phyloP scores from a whole-genome alignment of 2,329 filamentous ascomycete species.

The Penicillium sumatraense region DNA sequence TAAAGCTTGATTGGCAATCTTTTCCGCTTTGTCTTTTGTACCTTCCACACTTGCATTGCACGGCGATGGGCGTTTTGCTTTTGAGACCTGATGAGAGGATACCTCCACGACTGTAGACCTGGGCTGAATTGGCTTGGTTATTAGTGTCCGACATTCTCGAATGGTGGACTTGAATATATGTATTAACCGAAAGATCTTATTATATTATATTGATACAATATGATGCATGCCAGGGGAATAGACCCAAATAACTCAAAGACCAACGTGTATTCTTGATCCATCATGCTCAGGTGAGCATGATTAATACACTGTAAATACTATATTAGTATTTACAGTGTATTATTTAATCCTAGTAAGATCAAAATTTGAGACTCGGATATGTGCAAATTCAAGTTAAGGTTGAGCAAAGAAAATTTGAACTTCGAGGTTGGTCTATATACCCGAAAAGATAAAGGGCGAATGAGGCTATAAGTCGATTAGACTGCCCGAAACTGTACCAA shows the following conservation, averaged over 20 bases:
- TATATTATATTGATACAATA: background rate
- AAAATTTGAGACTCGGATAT: background rate
- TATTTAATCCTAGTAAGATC: no score
- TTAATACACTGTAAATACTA: no score
- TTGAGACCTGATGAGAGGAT: slow-evolving; percentile 2
- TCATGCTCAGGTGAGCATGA: no score
- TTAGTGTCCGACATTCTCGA: background rate
- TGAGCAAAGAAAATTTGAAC: no score
- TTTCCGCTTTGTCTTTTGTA: slow-evolving; percentile 18
- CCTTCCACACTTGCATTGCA: slow-evolving; percentile 42
- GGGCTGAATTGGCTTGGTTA: background rate
- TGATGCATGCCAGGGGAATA: background rate
- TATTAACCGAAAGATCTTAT: background rate
- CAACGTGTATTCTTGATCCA: no score
- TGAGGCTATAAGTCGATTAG: no score
- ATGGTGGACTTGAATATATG: slow-evolving; percentile 4
- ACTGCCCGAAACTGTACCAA: no score
- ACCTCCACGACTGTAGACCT: background rate
- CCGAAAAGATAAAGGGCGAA: background rate
- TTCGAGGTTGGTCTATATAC: background rate
- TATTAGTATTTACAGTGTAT: no score
- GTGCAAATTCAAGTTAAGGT: background rate
- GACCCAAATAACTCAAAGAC: background rate
- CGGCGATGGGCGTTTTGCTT: slow-evolving; percentile 40
- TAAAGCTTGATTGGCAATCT: slow-evolving; percentile 40